These are phyloP conservation scores for Geranium rotundifolium DNA, from an alignment of 345 rosid species.

Conservation along the genomic window DNA sequence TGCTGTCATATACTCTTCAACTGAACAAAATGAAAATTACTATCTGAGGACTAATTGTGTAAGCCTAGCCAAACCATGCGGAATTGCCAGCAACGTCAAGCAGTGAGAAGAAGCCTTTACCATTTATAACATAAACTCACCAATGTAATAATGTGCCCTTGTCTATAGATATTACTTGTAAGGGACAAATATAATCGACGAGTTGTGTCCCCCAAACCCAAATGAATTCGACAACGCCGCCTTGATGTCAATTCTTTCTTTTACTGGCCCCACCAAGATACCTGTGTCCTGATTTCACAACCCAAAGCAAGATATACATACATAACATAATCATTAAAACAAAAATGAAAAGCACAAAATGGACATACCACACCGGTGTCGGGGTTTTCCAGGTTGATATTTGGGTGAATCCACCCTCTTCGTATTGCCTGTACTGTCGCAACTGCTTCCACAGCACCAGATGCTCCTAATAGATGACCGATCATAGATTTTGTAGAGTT, in stretches of 20 bases:
- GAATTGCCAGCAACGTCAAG: too few relatives aligned
- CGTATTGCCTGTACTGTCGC: constrained; percentile 88
- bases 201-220: constrained; percentile 95
- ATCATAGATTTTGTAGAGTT: constrained; percentile 94
- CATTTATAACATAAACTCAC: neutral
- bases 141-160: too few relatives aligned
- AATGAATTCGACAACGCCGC: constrained; percentile 86
- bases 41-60: too few relatives aligned
- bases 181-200: constrained; percentile 89
- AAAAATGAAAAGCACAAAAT: neutral
- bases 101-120: too few relatives aligned
- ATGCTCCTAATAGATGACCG: constrained; percentile 88
- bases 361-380: constrained; percentile 24
- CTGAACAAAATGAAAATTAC: too few relatives aligned
- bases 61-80: too few relatives aligned
- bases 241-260: constrained; percentile 70
- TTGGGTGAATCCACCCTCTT: constrained; percentile 15
- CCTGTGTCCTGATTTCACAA: constrained; percentile 43
- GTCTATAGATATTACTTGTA: constrained; percentile 35
- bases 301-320: constrained; percentile 1
- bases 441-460: constrained; percentile 92
- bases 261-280: constrained; percentile 69
- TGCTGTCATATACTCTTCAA: too few relatives aligned
- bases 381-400: neutral
- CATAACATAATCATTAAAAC: neutral